Conservation (phyloP, 495 filamentous ascomycete species). For the Aspergillus saccharolyticus region DNA sequence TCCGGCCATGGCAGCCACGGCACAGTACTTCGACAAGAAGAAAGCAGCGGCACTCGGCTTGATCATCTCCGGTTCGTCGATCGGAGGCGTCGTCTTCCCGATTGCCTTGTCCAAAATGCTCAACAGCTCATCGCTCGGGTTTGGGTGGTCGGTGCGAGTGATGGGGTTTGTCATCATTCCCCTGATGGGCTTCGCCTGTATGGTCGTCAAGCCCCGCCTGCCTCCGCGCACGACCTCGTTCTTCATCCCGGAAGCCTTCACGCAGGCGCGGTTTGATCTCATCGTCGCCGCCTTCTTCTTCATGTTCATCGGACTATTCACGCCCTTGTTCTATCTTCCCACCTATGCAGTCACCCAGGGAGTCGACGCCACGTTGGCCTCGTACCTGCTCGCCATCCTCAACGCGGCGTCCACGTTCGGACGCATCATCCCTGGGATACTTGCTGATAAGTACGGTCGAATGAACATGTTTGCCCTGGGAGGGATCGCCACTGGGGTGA, state of each 20-base stretch:
- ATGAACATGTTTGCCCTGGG: constrained; percentile 20
- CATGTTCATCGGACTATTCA: constrained; percentile 19
- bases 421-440: constrained; percentile 19
- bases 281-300: constrained; percentile 21
- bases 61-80: constrained; percentile 30
- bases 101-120: constrained; percentile 22
- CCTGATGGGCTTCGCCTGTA: constrained; percentile 34
- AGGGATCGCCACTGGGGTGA: constrained; percentile 13
- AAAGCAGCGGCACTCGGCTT: constrained; percentile 32
- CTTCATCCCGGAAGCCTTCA: constrained; percentile 16
- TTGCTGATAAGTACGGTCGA: constrained; percentile 25
- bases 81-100: constrained; percentile 31
- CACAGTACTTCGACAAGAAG: constrained; percentile 33
- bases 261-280: constrained; percentile 11
- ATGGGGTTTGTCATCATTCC: constrained; percentile 58
- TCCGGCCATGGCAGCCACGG: constrained; percentile 26
- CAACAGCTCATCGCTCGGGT: constrained; percentile 25
- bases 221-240: constrained; percentile 11
- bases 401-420: constrained; percentile 28
- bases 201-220: constrained; percentile 25
- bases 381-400: constrained; percentile 22
- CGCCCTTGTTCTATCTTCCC: constrained; percentile 25
- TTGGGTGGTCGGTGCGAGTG: constrained; percentile 60
- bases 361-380: constrained; percentile 19
- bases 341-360: constrained; percentile 19